Evolutionary conservation across 768 basidiomycete genomes (phyloP), one percentile per base, ranked within the genome.

Genomic region (Tulasnella sp.): DNA sequence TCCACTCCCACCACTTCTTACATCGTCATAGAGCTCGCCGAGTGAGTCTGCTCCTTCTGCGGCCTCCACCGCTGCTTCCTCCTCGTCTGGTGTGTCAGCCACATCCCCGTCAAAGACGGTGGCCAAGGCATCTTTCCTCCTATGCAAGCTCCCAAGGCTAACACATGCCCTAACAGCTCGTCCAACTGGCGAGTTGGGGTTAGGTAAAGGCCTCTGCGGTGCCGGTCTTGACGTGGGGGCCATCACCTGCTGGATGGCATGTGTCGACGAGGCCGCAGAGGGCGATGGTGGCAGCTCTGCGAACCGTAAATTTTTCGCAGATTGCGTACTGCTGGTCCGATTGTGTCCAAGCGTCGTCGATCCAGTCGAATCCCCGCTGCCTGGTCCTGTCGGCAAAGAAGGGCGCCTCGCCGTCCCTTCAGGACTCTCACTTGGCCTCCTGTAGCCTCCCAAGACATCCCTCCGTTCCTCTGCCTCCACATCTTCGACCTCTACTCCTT

Each of bases 291-390:
- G 34, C 7, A 38, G 34, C 34, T 38, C 34, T 38, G 34, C 58
- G 42, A 59, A 59, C 32, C 58, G 47, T 7, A 59, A 27, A 30
- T 49, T 51, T 47, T 59, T 59, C 2, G 50, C 49, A 2, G 58
- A 59, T 30, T 59, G 58, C 4, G 47, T 59, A 30, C 58, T 59
- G 32, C 42, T 59, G 9, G 58, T 50, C 23, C 58, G 45, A 17
- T 34, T 50, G 47, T 59, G 58, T 11, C 47, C 58, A 15, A 43
- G 43, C 26, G 27, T 42, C 8, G 54, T 41, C 30, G 53, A 29
- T 17, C 34, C 43, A 17, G 52, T 42, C 3, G 47, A 58, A 5
- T 34, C 61, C 32, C 42, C 58, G 9, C 26, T 47, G 49, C 17
- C 27, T 19, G 23, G 21, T 7, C 32, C 30, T 8, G 24, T 50